A percentile compares a stretch with the other conserved stretches of the same genome.
These are phyloP conservation scores for Metarhizium humberi DNA, from an alignment of 2,329 filamentous ascomycete species.

Conservation along the genomic window DNA sequence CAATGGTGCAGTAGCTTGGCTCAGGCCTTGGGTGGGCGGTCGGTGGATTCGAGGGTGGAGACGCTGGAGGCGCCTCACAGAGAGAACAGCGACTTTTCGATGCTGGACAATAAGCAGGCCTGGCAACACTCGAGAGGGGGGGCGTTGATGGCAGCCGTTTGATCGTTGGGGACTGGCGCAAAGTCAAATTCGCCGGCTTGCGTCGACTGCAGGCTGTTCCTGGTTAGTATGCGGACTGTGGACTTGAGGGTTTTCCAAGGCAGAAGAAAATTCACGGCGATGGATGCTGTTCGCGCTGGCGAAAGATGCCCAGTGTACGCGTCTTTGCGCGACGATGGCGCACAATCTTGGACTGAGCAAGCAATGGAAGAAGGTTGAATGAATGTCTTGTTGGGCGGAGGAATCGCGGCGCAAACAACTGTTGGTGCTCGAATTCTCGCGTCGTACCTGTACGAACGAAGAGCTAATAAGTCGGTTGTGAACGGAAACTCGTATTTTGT, in stretches of 20 bases:
- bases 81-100: not conserved
- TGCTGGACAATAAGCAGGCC: not conserved
- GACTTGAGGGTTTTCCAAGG: not conserved
- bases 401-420: not conserved
- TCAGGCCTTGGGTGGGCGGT: not conserved
- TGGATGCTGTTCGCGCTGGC: no score
- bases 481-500: not conserved
- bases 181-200: not conserved
- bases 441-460: not conserved
- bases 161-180: not conserved
- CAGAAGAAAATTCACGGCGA: not conserved
- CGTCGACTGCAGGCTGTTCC: not conserved
- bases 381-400: not conserved
- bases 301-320: no score
- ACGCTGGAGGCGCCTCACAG: not conserved
- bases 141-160: not conserved
- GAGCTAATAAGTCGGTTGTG: not conserved
- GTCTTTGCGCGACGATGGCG: no score
- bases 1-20: not conserved
- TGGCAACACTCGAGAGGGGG: not conserved
- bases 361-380: not conserved
- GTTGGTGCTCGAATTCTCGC: not conserved
- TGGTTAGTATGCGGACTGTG: not conserved
- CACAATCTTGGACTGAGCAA: not conserved
- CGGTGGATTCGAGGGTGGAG: conserved; percentile 1